Conservation (phyloP, 176 grass and related monocot genomes). For the Ananas comosus region DNA sequence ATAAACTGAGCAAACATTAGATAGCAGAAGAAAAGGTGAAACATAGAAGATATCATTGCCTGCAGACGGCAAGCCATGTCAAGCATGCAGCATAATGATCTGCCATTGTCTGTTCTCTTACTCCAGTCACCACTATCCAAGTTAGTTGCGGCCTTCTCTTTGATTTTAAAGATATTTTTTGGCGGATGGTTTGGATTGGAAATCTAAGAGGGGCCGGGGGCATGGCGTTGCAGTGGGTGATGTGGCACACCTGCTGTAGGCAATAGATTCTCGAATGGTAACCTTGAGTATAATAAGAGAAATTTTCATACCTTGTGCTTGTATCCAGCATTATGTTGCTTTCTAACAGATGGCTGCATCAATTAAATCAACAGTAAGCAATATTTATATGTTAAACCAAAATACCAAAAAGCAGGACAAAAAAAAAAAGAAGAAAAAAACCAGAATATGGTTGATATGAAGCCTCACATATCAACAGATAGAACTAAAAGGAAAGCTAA, state of each 20-base stretch:
- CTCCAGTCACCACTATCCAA: too few species aligned
- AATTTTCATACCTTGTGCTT: constrained; percentile 82
- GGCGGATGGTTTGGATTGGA: too few species aligned
- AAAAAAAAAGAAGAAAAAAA: not conserved
- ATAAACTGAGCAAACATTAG: not conserved
- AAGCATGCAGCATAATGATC: too few species aligned
- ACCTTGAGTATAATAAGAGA: not conserved
- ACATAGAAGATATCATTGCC: too few species aligned
- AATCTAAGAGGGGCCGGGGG: too few species aligned
- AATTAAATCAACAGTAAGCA: constrained; percentile 12
- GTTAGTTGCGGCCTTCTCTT: too few species aligned
- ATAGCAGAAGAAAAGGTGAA: not conserved
- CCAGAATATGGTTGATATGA: not conserved
- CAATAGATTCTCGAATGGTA: not conserved
- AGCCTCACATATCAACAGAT: not conserved
- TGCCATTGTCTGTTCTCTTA: too few species aligned
- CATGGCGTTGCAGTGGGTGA: too few species aligned
- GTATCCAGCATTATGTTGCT: constrained; percentile 93
- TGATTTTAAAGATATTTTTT: too few species aligned
- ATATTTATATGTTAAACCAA: constrained; percentile 7
- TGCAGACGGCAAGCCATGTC: too few species aligned
- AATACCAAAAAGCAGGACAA: not conserved
- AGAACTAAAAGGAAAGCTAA: not conserved
- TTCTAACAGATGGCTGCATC: constrained; percentile 89
- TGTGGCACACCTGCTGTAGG: too few species aligned